A percentile compares a stretch with the other conserved stretches of the same genome.
Evolutionary conservation across 257 asterid genomes (phyloP).

Genomic region (Craterostigma plantagineum): DNA sequence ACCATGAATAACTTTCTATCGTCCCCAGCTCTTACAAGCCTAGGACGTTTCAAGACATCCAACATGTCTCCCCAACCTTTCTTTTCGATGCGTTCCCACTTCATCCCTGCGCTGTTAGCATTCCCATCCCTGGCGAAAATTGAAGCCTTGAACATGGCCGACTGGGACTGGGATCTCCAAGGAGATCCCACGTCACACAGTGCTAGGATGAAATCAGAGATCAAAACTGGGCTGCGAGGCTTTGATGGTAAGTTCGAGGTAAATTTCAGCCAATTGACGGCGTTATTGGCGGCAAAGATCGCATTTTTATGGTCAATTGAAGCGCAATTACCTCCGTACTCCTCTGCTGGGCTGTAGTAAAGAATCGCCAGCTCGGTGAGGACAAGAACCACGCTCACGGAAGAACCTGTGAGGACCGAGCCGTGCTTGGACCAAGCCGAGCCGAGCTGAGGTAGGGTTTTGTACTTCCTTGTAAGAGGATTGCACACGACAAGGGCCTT

Average conservation of each 20-base stretch:
- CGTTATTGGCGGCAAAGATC: conserved; percentile 7
- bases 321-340: background rate
- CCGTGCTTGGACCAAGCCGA: conserved; percentile 99
- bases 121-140: conserved; percentile 20
- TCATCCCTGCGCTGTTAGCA: conserved; percentile 20
- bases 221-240: conserved; percentile 70
- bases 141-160: conserved; percentile 65
- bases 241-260: conserved; percentile 84
- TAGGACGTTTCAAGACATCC: conserved; percentile 62
- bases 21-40: conserved; percentile 49
- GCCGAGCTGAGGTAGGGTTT: conserved; percentile 79
- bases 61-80: conserved; percentile 92
- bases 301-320: conserved; percentile 1
- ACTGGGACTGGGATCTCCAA: conserved; percentile 89
- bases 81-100: conserved; percentile 66
- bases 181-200: conserved; percentile 90
- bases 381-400: conserved; percentile 35
- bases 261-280: conserved; percentile 58
- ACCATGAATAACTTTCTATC: conserved; percentile 58
- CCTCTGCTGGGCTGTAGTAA: conserved; percentile 33
- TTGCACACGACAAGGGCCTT: conserved; percentile 72
- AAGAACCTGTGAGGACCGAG: conserved; percentile 66
- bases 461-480: conserved; percentile 47
- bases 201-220: conserved; percentile 49
- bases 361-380: conserved; percentile 81